Evolutionary conservation across 2,329 filamentous ascomycete species (phyloP).

Genomic region (Ceratocystiopsis sp.): DNA sequence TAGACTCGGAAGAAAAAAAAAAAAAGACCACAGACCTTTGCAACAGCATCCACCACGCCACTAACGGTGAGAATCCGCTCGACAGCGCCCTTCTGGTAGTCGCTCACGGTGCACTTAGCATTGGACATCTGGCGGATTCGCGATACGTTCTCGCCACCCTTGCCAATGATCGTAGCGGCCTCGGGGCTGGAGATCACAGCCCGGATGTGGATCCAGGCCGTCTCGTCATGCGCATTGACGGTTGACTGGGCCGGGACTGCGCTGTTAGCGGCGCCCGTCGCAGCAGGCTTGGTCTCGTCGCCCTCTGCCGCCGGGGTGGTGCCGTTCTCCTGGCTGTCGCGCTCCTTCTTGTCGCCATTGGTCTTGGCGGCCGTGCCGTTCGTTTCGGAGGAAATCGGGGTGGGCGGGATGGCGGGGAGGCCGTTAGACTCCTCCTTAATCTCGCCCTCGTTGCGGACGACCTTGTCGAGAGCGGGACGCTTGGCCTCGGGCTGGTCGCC

Average conservation of each 20-base stretch:
- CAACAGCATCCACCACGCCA: slow-evolving; percentile 86
- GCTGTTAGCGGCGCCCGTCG: slow-evolving; percentile 22
- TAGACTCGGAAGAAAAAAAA: too few relatives aligned
- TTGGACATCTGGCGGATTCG: slow-evolving; percentile 90
- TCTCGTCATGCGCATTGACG: slow-evolving; percentile 62
- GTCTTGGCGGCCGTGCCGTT: slow-evolving; percentile 29
- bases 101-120: slow-evolving; percentile 96
- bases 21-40: slow-evolving; percentile 50
- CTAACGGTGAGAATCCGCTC: slow-evolving; percentile 97
- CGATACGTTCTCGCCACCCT: slow-evolving; percentile 95
- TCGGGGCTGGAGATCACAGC: slow-evolving; percentile 95
- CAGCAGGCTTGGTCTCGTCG: slow-evolving; percentile 34
- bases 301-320: slow-evolving; percentile 43
- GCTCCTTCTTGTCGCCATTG: slow-evolving; percentile 39
- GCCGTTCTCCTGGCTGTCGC: slow-evolving; percentile 33
- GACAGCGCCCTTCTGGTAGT: slow-evolving; percentile 91
- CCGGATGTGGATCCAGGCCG: slow-evolving; percentile 89
- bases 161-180: slow-evolving; percentile 94
- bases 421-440: slow-evolving; percentile 27
- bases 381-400: slow-evolving; percentile 25
- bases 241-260: slow-evolving; percentile 24
- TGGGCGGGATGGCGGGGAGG: slow-evolving; percentile 11
- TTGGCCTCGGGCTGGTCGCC: slow-evolving; percentile 95
- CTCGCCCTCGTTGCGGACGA: slow-evolving; percentile 51
- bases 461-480: slow-evolving; percentile 87